Conservation (phyloP, 176 grass and related monocot genomes). For the Chloris gayana region DNA sequence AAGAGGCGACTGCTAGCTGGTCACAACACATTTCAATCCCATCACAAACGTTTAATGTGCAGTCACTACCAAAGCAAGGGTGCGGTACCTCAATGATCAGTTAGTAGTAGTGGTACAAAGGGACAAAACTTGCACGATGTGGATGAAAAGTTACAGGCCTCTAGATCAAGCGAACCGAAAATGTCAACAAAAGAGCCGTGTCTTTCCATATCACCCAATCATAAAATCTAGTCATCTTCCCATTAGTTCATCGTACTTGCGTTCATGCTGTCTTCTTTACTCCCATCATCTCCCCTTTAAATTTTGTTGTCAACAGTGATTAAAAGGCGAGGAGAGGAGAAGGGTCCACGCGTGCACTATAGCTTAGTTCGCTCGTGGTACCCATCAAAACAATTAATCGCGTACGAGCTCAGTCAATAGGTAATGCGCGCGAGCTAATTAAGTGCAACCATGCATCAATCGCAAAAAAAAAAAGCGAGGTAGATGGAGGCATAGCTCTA, state of each 20-base stretch:
- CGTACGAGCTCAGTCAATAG: too few relatives aligned
- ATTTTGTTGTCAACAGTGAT: not conserved
- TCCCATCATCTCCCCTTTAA: not conserved
- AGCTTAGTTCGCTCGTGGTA: not conserved
- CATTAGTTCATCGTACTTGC: slow-evolving; percentile 5
- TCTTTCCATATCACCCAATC: slow-evolving; percentile 44
- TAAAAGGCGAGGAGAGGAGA: not conserved
- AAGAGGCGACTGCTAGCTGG: too few relatives aligned
- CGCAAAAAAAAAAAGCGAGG: too few relatives aligned
- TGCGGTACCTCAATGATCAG: too few relatives aligned
- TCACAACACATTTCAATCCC: too few relatives aligned
- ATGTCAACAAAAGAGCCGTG: slow-evolving; percentile 9
- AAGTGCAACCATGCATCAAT: too few relatives aligned
- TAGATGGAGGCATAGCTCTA: too few relatives aligned
- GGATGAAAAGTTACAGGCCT: not conserved
- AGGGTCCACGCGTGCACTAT: slow-evolving; percentile 31
- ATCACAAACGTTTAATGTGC: too few relatives aligned
- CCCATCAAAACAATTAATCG: too few relatives aligned
- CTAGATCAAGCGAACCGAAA: not conserved
- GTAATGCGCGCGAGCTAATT: too few relatives aligned
- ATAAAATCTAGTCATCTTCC: slow-evolving; percentile 45
- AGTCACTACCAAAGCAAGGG: too few relatives aligned
- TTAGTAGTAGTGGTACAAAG: not conserved
- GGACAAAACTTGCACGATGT: not conserved
- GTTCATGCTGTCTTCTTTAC: too few relatives aligned